Evolutionary conservation across 2,329 filamentous ascomycete genomes (phyloP).

Genomic region (Trichoderma sp.): DNA sequence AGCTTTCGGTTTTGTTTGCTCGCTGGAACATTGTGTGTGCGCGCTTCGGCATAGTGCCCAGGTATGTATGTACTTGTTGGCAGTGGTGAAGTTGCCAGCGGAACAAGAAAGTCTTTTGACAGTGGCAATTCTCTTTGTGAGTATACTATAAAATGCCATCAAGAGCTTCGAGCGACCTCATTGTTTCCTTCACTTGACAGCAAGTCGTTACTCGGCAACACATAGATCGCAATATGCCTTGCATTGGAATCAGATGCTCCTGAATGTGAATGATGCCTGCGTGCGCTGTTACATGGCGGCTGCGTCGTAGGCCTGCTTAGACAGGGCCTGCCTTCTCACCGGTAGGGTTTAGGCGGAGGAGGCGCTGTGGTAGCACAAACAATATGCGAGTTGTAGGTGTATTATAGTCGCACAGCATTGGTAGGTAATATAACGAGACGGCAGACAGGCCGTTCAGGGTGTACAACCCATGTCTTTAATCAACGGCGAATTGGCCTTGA

Average conservation of each 20-base stretch:
- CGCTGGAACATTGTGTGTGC: neutral
- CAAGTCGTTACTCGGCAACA: neutral
- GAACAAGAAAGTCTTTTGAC: neutral
- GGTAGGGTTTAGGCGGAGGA: neutral
- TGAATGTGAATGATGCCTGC: neutral
- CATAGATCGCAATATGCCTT: neutral
- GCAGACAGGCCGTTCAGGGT: neutral
- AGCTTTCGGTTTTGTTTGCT: neutral
- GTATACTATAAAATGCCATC: neutral
- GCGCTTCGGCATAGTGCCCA: neutral
- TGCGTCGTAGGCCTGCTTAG: neutral
- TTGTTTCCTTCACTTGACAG: neutral
- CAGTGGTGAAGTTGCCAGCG: neutral
- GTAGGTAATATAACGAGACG: neutral
- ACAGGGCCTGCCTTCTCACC: neutral
- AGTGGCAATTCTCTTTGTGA: neutral
- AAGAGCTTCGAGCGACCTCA: neutral
- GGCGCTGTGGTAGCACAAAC: slow-evolving; percentile 11
- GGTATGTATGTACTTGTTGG: too few relatives aligned
- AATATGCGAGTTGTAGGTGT: slow-evolving; percentile 5
- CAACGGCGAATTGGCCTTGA: neutral
- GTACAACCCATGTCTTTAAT: neutral
- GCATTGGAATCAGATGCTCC: neutral
- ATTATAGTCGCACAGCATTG: neutral
- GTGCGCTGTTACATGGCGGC: neutral